Evolutionary conservation across 2,329 filamentous ascomycete species (phyloP), one percentile per base, ranked within the genome.

Genomic region (Plectosphaerella sp.): DNA sequence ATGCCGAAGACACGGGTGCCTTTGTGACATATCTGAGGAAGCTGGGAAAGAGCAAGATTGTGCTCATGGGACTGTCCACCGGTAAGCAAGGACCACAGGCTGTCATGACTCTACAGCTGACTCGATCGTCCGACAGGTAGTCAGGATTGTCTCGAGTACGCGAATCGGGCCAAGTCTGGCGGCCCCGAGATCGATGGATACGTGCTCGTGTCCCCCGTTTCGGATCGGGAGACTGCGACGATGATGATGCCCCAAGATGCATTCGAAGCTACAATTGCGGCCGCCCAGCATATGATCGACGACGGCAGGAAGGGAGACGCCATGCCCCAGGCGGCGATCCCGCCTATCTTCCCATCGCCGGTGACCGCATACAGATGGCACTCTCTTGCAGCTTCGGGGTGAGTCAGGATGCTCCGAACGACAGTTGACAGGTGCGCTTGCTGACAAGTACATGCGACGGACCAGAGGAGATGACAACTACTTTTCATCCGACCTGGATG

Each of bases 131-230:
- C 78, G 1, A 82, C 79, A 1, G 80, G 80, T 2, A 79, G 75
- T 49, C 80, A 80, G 77, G 80, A 82, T 59, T 79, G 76, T 55
- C 76, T 83, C 65, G 76, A 78, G 55, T 83, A 83, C 51, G 70
- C 70, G 14, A 65, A 74, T 48, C 48, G 22, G 6, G 63, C 63
- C 45, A 72, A 72, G 53, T 59, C 73, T 39, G 59, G 60, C 4
- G 42, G 18, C 28, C 78, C 82, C 0, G 35, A 20, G 11, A 71
- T 96, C 2, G 83, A 93, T 53, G 91, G 87, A 35, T 85, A 84
- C 47, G 86, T 96, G 36, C 71, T 96, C 50, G 91, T 95, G 66
- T 89, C 86, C 0, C 85, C 89, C 0, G 84, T 92, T 3, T 89
- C 83, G 2, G 91, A 96, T 65, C 78, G 90, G 20, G 87, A 95